Conservation (phyloP, 805 yeast species). For the Pichia gijzeniarum region DNA sequence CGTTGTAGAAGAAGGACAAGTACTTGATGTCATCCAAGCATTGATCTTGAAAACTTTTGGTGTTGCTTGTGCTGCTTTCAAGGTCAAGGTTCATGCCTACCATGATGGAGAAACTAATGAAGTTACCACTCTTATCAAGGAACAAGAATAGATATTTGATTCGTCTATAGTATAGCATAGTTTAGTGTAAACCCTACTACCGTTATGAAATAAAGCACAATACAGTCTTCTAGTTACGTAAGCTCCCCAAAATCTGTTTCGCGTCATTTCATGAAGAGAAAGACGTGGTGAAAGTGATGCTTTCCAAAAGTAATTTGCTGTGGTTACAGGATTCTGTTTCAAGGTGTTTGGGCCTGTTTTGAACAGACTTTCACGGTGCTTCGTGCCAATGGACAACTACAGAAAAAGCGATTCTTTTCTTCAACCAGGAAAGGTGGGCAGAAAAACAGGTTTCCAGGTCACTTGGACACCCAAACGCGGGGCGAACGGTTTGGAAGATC, state of each 20-base stretch:
- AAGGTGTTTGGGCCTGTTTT: too few species aligned
- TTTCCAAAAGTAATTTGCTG: too few species aligned
- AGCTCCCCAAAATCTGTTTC: too few species aligned
- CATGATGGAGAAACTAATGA: constrained; percentile 55
- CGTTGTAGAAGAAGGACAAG: constrained; percentile 76
- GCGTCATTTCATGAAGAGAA: too few species aligned
- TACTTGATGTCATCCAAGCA: constrained; percentile 84
- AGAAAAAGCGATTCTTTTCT: constrained; percentile 35
- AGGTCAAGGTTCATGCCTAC: constrained; percentile 70
- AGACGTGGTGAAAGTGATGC: too few species aligned
- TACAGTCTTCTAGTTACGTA: too few species aligned
- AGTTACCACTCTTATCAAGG: constrained; percentile 14
- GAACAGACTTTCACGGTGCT: too few species aligned
- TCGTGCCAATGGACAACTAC: constrained; percentile 10
- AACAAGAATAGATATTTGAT: constrained; percentile 4
- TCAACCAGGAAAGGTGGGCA: constrained; percentile 48
- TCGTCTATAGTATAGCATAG: too few species aligned
- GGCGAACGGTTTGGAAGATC: constrained; percentile 58
- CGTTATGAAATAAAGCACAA: too few species aligned
- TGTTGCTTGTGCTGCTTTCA: constrained; percentile 87
- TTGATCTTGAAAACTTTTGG: constrained; percentile 92
- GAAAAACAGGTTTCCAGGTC: constrained; percentile 54
- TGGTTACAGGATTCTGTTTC: too few species aligned
- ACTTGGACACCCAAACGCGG: constrained; percentile 40
- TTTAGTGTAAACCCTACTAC: too few species aligned